These are phyloP conservation scores for Melocanna baccifera DNA, from an alignment of 176 grass and related monocot genomes.

Conservation along the genomic window DNA sequence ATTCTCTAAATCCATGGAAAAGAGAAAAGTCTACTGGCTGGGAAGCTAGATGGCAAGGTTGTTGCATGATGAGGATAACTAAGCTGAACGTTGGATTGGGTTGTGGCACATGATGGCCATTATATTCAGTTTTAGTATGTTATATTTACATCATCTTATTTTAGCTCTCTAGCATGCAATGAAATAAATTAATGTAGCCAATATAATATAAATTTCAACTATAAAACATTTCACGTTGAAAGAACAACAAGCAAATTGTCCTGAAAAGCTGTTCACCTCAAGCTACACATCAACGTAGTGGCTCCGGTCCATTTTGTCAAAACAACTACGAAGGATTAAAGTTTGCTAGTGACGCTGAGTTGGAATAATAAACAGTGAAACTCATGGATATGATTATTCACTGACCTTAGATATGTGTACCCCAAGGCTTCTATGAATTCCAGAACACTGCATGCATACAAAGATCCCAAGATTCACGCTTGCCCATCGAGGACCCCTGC, in stretches of 20 bases:
- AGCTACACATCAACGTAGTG: background rate
- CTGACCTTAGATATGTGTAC: constrained; percentile 98
- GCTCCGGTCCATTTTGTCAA: background rate
- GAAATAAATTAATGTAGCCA: constrained; percentile 13
- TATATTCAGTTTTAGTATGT: background rate
- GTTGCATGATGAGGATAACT: background rate
- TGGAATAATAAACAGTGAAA: constrained; percentile 6
- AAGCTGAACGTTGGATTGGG: background rate
- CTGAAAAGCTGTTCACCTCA: background rate
- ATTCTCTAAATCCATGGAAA: background rate
- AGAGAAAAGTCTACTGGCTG: background rate
- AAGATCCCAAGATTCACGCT: constrained; percentile 98
- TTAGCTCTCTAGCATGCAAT: constrained; percentile 11
- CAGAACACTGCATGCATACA: constrained; percentile 98
- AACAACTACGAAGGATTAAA: background rate
- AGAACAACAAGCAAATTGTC: constrained; percentile 16
- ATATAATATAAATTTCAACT: background rate
- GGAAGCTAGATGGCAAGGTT: background rate
- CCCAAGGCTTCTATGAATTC: constrained; percentile 97
- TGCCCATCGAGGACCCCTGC: constrained; percentile 94
- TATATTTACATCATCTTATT: background rate
- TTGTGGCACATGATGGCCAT: background rate
- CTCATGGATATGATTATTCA: constrained; percentile 18
- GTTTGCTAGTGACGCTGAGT: background rate
- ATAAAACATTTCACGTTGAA: background rate